These are phyloP conservation scores for Tympanopsis confertula DNA, from an alignment of 2,329 filamentous ascomycete species.

Conservation along the genomic window DNA sequence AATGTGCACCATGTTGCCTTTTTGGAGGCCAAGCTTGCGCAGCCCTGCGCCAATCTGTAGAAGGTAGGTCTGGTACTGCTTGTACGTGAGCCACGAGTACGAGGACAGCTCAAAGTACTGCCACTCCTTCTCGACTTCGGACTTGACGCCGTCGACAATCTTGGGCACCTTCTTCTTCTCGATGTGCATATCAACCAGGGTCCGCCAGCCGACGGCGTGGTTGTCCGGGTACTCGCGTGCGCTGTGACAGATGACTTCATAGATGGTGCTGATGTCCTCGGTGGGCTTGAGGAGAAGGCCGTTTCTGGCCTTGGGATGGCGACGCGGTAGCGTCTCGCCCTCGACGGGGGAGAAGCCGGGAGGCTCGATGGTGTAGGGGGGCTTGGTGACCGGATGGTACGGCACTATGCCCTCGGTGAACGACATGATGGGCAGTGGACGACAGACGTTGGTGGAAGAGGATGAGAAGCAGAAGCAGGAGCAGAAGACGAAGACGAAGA, in stretches of 20 bases:
- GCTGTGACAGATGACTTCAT: constrained; percentile 64
- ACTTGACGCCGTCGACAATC: constrained; percentile 68
- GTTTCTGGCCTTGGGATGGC: constrained; percentile 61
- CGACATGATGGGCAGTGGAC: no score
- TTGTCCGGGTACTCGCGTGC: constrained; percentile 51
- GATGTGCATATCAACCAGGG: constrained; percentile 64
- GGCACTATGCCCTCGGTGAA: constrained; percentile 39
- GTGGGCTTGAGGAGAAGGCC: constrained; percentile 54
- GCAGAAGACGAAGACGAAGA: no score
- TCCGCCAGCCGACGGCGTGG: constrained; percentile 58
- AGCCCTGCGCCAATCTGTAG: constrained; percentile 63
- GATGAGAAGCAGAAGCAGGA: no score
- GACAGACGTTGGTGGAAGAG: no score
- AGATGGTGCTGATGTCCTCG: constrained; percentile 64
- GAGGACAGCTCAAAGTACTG: constrained; percentile 73
- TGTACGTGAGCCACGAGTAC: constrained; percentile 68
- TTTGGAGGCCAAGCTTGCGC: constrained; percentile 59
- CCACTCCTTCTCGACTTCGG: constrained; percentile 83
- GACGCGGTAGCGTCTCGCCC: constrained; percentile 75
- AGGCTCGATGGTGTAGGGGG: constrained; percentile 65
- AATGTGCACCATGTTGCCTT: constrained; percentile 62
- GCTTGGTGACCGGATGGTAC: constrained; percentile 49
- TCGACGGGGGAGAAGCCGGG: constrained; percentile 55
- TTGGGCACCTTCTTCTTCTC: constrained; percentile 88
- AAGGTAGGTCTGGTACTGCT: constrained; percentile 63